Evolutionary conservation across 345 rosid genomes (phyloP).

Genomic region (Stellera chamaejasme): DNA sequence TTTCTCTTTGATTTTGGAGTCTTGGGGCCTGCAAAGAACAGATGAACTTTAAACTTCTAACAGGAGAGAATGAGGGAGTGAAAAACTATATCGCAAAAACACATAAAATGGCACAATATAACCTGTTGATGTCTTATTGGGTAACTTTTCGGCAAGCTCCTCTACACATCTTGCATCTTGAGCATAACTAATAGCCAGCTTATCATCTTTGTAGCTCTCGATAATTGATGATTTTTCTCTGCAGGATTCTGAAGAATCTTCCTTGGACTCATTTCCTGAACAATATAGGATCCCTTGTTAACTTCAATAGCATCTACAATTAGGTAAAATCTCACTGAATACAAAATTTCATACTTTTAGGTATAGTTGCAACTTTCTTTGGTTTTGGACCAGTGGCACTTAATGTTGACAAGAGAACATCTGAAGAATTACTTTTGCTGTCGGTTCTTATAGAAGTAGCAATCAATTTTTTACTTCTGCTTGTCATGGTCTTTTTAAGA

Average conservation of each 20-base stretch:
- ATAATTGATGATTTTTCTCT: slow-evolving; percentile 25
- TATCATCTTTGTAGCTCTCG: slow-evolving; percentile 19
- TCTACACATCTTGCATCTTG: slow-evolving; percentile 23
- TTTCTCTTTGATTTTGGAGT: slow-evolving; percentile 43
- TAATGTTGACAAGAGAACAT: slow-evolving; percentile 22
- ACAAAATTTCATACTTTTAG: slow-evolving; percentile 30
- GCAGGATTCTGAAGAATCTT: slow-evolving; percentile 21
- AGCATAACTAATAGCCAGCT: slow-evolving; percentile 16
- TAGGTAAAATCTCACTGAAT: slow-evolving; percentile 6
- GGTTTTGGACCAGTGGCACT: slow-evolving; percentile 28
- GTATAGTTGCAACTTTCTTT: slow-evolving; percentile 14
- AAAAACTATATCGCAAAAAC: slow-evolving; percentile 1
- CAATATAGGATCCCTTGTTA: slow-evolving; percentile 8
- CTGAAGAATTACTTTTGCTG: slow-evolving; percentile 17
- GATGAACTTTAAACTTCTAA: slow-evolving; percentile 8
- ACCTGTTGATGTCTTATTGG: slow-evolving; percentile 32
- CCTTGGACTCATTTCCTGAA: slow-evolving; percentile 27
- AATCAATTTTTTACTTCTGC: slow-evolving; percentile 18
- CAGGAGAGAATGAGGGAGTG: slow-evolving; percentile 2
- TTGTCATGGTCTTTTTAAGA: slow-evolving; percentile 27
- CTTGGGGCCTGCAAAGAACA: slow-evolving; percentile 33
- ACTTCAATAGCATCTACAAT: slow-evolving; percentile 5
- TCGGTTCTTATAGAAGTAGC: slow-evolving; percentile 23
- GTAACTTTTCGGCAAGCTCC: slow-evolving; percentile 17
- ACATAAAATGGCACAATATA: slow-evolving; percentile 1